Percentiles rank a stretch among this genome's conserved stretches.
phyloP scores from a whole-genome alignment of 2,329 filamentous ascomycete species.

The Ophiobolus disseminans region DNA sequence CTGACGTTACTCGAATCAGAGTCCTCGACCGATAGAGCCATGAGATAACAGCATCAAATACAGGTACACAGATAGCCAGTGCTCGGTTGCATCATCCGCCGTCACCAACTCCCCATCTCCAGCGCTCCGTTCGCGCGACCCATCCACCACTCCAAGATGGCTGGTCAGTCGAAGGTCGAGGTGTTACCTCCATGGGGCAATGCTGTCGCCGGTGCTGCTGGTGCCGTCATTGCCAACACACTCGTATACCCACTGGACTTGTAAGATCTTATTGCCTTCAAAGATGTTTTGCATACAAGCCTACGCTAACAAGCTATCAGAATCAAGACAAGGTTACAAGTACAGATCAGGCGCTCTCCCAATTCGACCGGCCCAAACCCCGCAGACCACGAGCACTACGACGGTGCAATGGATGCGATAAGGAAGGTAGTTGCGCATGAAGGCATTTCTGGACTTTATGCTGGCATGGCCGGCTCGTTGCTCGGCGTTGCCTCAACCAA shows the following conservation, averaged over 20 bases:
- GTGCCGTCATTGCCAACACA: constrained; percentile 92
- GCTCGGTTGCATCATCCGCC: constrained; percentile 23
- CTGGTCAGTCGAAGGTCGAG: constrained; percentile 68
- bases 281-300: neutral
- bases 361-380: constrained; percentile 49
- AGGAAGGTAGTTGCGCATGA: constrained; percentile 82
- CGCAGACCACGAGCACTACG: constrained; percentile 74
- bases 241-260: constrained; percentile 96
- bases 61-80: constrained; percentile 20
- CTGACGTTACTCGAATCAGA: neutral
- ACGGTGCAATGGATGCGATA: constrained; percentile 87
- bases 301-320: constrained; percentile 56
- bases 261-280: constrained; percentile 60
- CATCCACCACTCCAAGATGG: constrained; percentile 49
- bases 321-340: constrained; percentile 94
- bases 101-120: constrained; percentile 8
- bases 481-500: constrained; percentile 96
- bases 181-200: constrained; percentile 89
- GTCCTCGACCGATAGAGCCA: constrained; percentile 14
- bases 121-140: neutral
- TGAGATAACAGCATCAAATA: constrained; percentile 27
- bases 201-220: constrained; percentile 89
- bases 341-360: constrained; percentile 75
- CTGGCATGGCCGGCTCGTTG: constrained; percentile 84
- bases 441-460: constrained; percentile 82